Percentiles rank a stretch among this genome's conserved stretches.
phyloP scores from a whole-genome alignment of 2,329 filamentous ascomycete genomes.

The Xylaria sp. region DNA sequence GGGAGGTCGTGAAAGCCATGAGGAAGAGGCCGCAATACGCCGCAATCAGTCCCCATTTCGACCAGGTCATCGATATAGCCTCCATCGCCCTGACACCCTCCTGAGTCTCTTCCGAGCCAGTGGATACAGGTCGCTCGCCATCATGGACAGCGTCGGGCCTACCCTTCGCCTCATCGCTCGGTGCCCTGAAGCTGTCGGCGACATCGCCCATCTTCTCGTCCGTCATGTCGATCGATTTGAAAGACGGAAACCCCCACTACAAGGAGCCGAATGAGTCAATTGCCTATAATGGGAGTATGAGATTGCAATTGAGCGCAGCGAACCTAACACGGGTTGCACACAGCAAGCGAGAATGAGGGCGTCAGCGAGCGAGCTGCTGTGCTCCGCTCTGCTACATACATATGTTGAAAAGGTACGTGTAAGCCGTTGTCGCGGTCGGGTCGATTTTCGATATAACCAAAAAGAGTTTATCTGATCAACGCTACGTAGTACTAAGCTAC shows the following conservation, averaged over 20 bases:
- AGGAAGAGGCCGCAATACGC: conserved; percentile 58
- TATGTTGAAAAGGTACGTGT: background rate
- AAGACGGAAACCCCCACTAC: background rate
- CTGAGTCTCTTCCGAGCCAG: conserved; percentile 35
- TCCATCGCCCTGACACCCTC: conserved; percentile 50
- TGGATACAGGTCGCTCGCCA: background rate
- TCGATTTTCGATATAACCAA: background rate
- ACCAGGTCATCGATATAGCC: conserved; percentile 48
- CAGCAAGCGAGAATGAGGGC: too few relatives aligned
- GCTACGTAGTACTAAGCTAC: background rate
- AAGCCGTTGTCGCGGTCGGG: background rate
- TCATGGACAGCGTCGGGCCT: background rate
- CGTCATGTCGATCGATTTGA: conserved; percentile 15
- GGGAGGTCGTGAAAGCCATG: conserved; percentile 73
- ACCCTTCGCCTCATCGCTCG: background rate
- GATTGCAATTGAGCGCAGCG: too few relatives aligned
- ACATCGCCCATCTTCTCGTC: conserved; percentile 3
- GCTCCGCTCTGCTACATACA: background rate
- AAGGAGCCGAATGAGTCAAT: background rate
- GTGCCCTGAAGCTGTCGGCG: conserved; percentile 3
- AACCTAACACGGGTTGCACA: too few relatives aligned
- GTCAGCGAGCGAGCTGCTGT: background rate
- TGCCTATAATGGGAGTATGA: background rate
- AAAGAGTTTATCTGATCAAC: background rate
- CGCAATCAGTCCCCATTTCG: conserved; percentile 46